A percentile compares a stretch with the other conserved stretches of the same genome.
phyloP scores from a whole-genome alignment of 2,329 filamentous ascomycete species.

The Penicillium brasilianum region DNA sequence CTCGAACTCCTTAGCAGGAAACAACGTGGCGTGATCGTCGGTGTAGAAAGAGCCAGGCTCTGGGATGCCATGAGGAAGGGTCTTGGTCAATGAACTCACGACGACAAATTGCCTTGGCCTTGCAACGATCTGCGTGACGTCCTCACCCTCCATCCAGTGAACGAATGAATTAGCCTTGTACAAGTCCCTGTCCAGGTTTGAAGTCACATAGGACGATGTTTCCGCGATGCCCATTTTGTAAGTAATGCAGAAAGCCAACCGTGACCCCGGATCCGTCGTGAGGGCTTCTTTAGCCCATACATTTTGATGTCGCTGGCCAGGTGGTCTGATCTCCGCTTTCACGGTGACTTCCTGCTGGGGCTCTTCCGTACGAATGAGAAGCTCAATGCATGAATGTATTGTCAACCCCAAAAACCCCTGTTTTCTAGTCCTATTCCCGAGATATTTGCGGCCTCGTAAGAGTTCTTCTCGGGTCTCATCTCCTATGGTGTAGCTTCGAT shows the following conservation, averaged over 20 bases:
- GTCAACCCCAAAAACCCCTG: background rate
- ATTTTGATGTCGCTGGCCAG: background rate
- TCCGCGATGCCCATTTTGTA: background rate
- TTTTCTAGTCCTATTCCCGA: background rate
- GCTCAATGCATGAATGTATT: background rate
- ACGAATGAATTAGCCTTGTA: background rate
- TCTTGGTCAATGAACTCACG: no score
- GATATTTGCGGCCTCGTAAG: background rate
- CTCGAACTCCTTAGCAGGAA: no score
- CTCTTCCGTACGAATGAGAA: background rate
- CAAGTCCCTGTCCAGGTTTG: background rate
- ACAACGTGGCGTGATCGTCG: no score
- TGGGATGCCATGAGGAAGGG: no score
- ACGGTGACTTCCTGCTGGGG: background rate
- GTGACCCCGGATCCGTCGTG: background rate
- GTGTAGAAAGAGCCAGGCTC: no score
- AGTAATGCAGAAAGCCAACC: background rate
- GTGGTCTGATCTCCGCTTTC: background rate
- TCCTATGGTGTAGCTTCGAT: background rate
- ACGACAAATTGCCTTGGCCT: no score
- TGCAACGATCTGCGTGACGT: background rate
- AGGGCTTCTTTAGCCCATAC: background rate
- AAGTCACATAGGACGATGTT: background rate
- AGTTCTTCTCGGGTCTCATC: background rate
- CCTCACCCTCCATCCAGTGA: background rate